Evolutionary conservation across 306 rosid genomes (phyloP).

Genomic region (Vigna unguiculata): DNA sequence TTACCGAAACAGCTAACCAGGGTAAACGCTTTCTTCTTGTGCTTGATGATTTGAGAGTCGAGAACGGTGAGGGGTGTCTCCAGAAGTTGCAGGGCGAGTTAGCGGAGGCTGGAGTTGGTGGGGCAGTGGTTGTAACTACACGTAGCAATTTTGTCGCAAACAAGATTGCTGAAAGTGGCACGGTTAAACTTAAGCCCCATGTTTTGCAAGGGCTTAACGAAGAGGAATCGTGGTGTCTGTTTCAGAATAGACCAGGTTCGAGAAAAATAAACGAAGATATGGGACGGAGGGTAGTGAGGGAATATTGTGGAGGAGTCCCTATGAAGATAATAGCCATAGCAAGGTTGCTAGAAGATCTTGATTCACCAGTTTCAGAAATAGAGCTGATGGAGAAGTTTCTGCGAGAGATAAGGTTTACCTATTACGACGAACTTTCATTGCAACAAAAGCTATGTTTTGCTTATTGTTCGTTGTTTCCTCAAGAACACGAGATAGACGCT

Average conservation of each 20-base stretch:
- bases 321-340: background rate
- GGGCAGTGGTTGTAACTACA: conserved; percentile 5
- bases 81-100: background rate
- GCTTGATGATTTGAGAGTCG: conserved; percentile 4
- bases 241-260: background rate
- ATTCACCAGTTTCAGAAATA: background rate
- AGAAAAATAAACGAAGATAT: background rate
- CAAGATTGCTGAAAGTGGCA: background rate
- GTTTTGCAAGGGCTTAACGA: conserved; percentile 17
- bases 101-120: background rate
- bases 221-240: background rate
- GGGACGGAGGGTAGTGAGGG: background rate
- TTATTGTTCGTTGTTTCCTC: conserved; percentile 23
- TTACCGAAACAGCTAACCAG: background rate
- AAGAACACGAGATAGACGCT: background rate
- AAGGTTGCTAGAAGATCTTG: background rate
- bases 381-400: background rate
- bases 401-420: background rate
- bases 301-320: conserved; percentile 19
- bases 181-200: background rate
- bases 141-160: background rate
- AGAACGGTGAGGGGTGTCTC: background rate
- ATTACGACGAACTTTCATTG: background rate
- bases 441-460: background rate
- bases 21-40: background rate